Percentiles rank a stretch among this genome's conserved stretches.
phyloP scores from a whole-genome alignment of 225 moss, liverwort and hornwort species.

The Ulota crispa region DNA sequence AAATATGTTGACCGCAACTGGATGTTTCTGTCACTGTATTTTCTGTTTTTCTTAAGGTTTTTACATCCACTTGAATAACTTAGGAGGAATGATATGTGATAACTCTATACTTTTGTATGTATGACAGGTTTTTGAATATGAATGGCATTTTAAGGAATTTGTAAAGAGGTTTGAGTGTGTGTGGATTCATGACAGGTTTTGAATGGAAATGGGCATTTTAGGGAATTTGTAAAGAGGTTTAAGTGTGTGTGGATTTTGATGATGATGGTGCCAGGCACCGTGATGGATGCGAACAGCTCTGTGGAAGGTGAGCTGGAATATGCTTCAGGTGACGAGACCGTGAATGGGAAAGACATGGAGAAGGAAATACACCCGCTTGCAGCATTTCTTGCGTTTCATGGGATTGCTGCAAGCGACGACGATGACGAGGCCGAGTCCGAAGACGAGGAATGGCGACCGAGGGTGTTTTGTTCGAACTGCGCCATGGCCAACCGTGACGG shows the following conservation, averaged over 20 bases:
- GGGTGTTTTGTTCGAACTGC: slow-evolving; percentile 52
- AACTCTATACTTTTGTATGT: not conserved
- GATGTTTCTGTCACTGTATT: slow-evolving; percentile 22
- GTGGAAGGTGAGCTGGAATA: slow-evolving; percentile 39
- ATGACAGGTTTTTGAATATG: too few relatives aligned
- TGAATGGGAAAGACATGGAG: slow-evolving; percentile 25
- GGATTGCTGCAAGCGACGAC: slow-evolving; percentile 30
- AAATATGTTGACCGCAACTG: not conserved
- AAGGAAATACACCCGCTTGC: slow-evolving; percentile 46
- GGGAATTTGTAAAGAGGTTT: not conserved
- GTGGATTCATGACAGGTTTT: not conserved
- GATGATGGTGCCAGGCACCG: slow-evolving; percentile 20
- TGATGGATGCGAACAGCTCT: slow-evolving; percentile 42
- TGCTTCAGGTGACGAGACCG: slow-evolving; percentile 24
- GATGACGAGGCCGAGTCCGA: slow-evolving; percentile 47
- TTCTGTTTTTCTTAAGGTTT: not conserved
- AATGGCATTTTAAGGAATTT: not conserved
- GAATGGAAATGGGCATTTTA: not conserved
- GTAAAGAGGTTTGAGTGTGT: not conserved
- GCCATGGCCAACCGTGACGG: slow-evolving; percentile 46
- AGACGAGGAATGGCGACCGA: slow-evolving; percentile 57
- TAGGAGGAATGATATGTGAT: not conserved
- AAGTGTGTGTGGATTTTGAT: slow-evolving; percentile 13
- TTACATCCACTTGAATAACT: slow-evolving; percentile 22
- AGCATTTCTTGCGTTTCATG: slow-evolving; percentile 49